Evolutionary conservation across 164 flowering plant genomes (phyloP), one percentile per base, ranked within the genome.

Genomic region (Vitis amurensis): DNA sequence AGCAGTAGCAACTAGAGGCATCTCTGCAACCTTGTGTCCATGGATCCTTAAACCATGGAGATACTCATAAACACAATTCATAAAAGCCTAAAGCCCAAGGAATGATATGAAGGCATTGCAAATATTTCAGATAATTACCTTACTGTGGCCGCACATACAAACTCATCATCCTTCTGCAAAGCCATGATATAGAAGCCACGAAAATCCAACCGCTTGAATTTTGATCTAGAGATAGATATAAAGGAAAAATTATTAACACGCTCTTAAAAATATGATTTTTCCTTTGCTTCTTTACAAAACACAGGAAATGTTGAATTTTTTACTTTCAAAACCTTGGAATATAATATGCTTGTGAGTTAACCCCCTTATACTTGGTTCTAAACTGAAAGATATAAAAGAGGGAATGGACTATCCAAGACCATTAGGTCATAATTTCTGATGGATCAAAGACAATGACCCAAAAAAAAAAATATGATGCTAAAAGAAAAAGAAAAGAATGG

Each of bases 141-240:
- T 50, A 80, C 47, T 12, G 80, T 74, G 23, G 80, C 83, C 44
- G 68, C 83, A 68, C 63, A 80, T 44, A 63, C 69, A 50, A 61
- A 11, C 44, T 80, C 80, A 57, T 66, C 71, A 17, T 69, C 70
- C 31, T 74, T 74, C 11, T 68, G 76, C 68, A 80, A 72, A 66
- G 67, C 71, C 64, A 80, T 72, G 59, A 75, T 67, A 71, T 80
- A 80, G 53, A 80, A 80, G 58, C 83, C 83, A 47, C 59, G 76
- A 50, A 80, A 80, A 69, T 80, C 72, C 71, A 80, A 55, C 29
- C 83, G 63, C 55, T 62, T 76, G 14, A 80, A 52, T 11, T 74
- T 66, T 60, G 80, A 77, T 55, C 83, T 80, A 65, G 64, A 57
- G 61, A 64, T 23, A 8, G 19, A 23, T 9, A 23, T 13, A 27